Evolutionary conservation across 2,329 filamentous ascomycete genomes (phyloP).

Genomic region (Pyrenophora graminea): DNA sequence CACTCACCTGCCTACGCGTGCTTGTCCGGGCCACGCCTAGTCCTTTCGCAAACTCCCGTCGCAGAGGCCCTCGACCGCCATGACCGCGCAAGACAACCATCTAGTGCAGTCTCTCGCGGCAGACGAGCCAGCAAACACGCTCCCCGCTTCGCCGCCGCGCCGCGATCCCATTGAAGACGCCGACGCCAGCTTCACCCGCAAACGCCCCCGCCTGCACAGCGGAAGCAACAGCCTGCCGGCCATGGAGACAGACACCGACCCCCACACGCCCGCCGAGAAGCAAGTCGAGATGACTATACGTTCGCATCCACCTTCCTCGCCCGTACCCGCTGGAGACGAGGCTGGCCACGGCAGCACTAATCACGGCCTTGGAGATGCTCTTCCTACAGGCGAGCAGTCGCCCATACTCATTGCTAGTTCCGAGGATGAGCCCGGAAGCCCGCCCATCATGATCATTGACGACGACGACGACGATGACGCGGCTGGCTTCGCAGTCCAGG

Average conservation of each 20-base stretch:
- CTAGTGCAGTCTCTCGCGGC: slow-evolving; percentile 42
- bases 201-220: slow-evolving; percentile 51
- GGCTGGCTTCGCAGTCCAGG: slow-evolving; percentile 20
- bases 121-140: slow-evolving; percentile 37
- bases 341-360: slow-evolving; percentile 14
- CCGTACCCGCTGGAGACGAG: slow-evolving; percentile 24
- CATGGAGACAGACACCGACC: slow-evolving; percentile 39
- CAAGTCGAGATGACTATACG: slow-evolving; percentile 49
- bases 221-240: slow-evolving; percentile 37
- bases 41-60: slow-evolving; percentile 23
- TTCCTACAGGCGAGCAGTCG: slow-evolving; percentile 13
- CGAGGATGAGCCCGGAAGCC: slow-evolving; percentile 26
- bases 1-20: slow-evolving; percentile 24
- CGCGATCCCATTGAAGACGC: slow-evolving; percentile 53
- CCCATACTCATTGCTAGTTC: slow-evolving; percentile 23
- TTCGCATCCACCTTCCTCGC: slow-evolving; percentile 38
- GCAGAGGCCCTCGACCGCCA: slow-evolving; percentile 29
- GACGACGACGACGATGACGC: slow-evolving; percentile 42
- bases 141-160: slow-evolving; percentile 42
- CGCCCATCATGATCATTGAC: slow-evolving; percentile 47
- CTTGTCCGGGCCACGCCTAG: slow-evolving; percentile 20
- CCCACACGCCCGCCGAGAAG: slow-evolving; percentile 22
- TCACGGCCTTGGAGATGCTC: slow-evolving; percentile 7
- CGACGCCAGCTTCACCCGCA: slow-evolving; percentile 51
- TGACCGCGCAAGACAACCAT: slow-evolving; percentile 40